These are phyloP conservation scores for Smallanthus sonchifolius DNA, from an alignment of 129 eudicot species.

Conservation along the genomic window DNA sequence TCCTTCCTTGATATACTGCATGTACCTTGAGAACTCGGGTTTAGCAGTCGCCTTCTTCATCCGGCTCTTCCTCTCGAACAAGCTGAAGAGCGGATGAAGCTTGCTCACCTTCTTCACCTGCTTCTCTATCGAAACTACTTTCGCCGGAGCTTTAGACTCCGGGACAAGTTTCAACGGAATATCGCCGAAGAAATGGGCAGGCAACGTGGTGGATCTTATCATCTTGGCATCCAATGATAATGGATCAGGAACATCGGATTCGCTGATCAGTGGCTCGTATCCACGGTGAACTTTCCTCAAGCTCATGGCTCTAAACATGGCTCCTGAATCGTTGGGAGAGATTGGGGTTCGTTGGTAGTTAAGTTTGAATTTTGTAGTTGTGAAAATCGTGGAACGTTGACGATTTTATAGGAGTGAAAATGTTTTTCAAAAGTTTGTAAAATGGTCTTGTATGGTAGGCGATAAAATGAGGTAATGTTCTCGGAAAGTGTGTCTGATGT, in stretches of 20 bases:
- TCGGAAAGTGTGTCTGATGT: not conserved
- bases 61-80: constrained; percentile 38
- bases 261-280: constrained; percentile 45
- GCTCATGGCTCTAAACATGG: constrained; percentile 73
- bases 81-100: constrained; percentile 52
- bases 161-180: constrained; percentile 1
- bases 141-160: constrained; percentile 19
- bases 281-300: constrained; percentile 38
- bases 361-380: not conserved
- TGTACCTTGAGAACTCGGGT: constrained; percentile 71
- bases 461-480: constrained; percentile 2
- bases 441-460: not conserved
- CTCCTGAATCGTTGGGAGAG: not conserved
- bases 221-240: constrained; percentile 25
- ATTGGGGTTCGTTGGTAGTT: not conserved
- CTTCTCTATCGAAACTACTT: constrained; percentile 19
- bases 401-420: not conserved
- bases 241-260: not conserved
- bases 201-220: constrained; percentile 44
- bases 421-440: not conserved
- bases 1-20: constrained; percentile 72
- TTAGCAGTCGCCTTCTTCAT: constrained; percentile 67
- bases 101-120: constrained; percentile 60
- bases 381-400: not conserved
- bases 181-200: constrained; percentile 32